These are phyloP conservation scores for Neurospora sp. DNA, from an alignment of 495 filamentous ascomycete species.

Conservation along the genomic window DNA sequence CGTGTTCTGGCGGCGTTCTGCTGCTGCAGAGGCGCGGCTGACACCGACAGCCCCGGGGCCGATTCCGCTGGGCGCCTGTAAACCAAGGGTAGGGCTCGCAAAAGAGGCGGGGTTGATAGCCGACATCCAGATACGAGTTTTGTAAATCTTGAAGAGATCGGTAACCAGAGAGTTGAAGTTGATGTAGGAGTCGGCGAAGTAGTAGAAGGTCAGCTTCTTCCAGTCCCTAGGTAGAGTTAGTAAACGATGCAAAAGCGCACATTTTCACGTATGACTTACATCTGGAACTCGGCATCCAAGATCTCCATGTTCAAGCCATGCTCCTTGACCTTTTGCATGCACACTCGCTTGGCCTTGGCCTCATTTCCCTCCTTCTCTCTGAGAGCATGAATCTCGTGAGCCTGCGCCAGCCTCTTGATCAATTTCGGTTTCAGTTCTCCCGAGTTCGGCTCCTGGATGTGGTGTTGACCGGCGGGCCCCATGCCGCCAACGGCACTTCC, in stretches of 20 bases:
- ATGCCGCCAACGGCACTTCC: conserved; percentile 64
- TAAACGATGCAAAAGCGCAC: neutral
- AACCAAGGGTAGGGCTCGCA: conserved; percentile 65
- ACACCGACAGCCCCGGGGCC: conserved; percentile 50
- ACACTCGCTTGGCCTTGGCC: conserved; percentile 92
- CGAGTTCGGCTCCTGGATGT: conserved; percentile 61
- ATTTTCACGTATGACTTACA: conserved; percentile 49
- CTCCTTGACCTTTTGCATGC: conserved; percentile 90
- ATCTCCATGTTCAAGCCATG: conserved; percentile 97
- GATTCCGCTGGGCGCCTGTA: conserved; percentile 55
- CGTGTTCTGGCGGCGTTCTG: conserved; percentile 38
- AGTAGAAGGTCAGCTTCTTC: conserved; percentile 98
- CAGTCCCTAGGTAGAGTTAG: conserved; percentile 63
- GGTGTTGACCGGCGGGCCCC: conserved; percentile 59
- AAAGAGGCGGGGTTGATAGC: conserved; percentile 97
- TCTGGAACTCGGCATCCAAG: conserved; percentile 96
- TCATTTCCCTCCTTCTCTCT: conserved; percentile 95
- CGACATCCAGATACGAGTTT: conserved; percentile 98
- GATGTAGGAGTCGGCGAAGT: conserved; percentile 95
- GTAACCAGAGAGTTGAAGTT: conserved; percentile 97
- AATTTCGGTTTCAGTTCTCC: conserved; percentile 86
- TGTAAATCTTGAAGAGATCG: conserved; percentile 97
- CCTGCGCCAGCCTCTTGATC: conserved; percentile 87
- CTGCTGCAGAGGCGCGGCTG: conserved; percentile 24
- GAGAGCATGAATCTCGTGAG: conserved; percentile 76